Percentiles rank a stretch among this genome's conserved stretches.
Evolutionary conservation across 805 yeast species (phyloP).

Genomic region (Yamadazyma insecticola): DNA sequence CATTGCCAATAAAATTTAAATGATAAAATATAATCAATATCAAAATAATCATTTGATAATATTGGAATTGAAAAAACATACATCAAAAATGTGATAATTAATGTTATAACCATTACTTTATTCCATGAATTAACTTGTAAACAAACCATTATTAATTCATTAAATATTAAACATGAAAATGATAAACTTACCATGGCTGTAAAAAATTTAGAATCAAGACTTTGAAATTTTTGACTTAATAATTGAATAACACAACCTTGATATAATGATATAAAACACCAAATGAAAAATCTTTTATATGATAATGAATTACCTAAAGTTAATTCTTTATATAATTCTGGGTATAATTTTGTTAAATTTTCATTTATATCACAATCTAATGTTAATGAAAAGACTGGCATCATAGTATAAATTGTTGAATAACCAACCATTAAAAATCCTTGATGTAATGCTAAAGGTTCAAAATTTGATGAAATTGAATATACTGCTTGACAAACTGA

Average conservation of each 20-base stretch:
- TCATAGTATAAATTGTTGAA: constrained; percentile 96
- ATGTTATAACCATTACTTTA: constrained; percentile 66
- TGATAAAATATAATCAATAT: constrained; percentile 56
- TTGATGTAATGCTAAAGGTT: constrained; percentile 89
- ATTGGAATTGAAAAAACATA: constrained; percentile 80
- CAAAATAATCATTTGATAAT: constrained; percentile 82
- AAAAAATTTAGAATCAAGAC: constrained; percentile 52
- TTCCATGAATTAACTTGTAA: constrained; percentile 92
- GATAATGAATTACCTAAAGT: constrained; percentile 85
- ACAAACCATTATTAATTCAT: constrained; percentile 92
- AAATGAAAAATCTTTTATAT: constrained; percentile 80
- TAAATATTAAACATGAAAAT: constrained; percentile 72
- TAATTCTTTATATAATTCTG: constrained; percentile 90
- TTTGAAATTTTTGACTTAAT: constrained; percentile 70
- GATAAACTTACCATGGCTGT: constrained; percentile 79
- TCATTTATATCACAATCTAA: constrained; percentile 90
- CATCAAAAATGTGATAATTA: constrained; percentile 61
- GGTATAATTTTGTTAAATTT: constrained; percentile 81
- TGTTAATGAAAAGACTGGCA: constrained; percentile 92
- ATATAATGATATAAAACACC: constrained; percentile 86
- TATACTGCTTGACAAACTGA: constrained; percentile 94
- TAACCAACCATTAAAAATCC: constrained; percentile 99
- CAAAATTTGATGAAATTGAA: constrained; percentile 80
- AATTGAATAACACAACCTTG: constrained; percentile 88
- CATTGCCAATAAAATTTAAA: constrained; percentile 67